A percentile compares a stretch with the other conserved stretches of the same genome.
phyloP scores from a whole-genome alignment of 2,329 filamentous ascomycete genomes.

The Fusarium sp. region DNA sequence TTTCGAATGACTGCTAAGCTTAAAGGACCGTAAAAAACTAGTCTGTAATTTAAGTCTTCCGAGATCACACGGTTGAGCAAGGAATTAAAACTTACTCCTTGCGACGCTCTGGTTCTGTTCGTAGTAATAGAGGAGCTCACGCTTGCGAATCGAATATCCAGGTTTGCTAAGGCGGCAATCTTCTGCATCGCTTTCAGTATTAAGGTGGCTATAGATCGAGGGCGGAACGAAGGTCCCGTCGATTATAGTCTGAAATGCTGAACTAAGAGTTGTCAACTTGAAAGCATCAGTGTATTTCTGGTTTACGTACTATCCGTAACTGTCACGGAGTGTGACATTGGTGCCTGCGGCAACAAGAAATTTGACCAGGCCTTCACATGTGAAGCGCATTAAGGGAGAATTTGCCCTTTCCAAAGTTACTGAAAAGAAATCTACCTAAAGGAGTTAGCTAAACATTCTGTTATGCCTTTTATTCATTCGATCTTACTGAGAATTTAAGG shows the following conservation, averaged over 20 bases:
- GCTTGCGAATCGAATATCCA: too few relatives aligned
- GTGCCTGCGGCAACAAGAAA: neutral
- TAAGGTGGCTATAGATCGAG: neutral
- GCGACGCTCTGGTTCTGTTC: fast-evolving
- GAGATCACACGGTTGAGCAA: too few relatives aligned
- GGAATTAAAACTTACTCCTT: too few relatives aligned
- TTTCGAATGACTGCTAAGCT: too few relatives aligned
- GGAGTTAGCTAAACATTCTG: neutral
- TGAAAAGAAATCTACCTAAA: fast-evolving
- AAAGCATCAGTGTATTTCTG: neutral
- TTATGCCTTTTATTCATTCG: fast-evolving
- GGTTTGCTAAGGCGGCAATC: too few relatives aligned
- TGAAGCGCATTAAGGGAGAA: neutral
- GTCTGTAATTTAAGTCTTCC: too few relatives aligned
- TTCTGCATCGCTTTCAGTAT: neutral
- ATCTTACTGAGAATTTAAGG: fast-evolving
- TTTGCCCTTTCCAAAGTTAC: fast-evolving
- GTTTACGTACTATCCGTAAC: fast-evolving
- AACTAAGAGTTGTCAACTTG: too few relatives aligned
- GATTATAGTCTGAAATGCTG: fast-evolving
- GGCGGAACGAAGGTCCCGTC: fast-evolving
- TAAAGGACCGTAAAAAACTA: too few relatives aligned
- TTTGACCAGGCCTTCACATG: neutral
- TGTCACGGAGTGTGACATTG: fast-evolving
- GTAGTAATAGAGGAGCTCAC: fast-evolving